Evolutionary conservation across 2,329 filamentous ascomycete species (phyloP).

Genomic region (Colletotrichum sp.): DNA sequence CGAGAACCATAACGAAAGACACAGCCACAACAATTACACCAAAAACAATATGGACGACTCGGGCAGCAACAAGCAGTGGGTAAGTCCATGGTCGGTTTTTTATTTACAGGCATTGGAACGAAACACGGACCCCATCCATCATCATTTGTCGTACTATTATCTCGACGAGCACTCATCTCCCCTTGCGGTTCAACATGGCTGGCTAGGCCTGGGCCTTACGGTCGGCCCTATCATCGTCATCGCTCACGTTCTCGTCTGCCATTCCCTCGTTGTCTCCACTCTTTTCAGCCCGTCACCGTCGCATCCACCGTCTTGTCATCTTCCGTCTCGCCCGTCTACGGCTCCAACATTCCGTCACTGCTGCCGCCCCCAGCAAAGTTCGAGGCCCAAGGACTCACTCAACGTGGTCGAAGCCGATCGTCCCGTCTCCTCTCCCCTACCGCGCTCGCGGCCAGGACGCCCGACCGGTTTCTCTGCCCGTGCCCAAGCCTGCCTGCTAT

Average conservation of each 20-base stretch:
- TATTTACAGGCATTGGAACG: neutral
- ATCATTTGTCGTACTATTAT: neutral
- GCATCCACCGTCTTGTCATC: neutral
- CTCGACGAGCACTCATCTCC: neutral
- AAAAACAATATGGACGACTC: constrained; percentile 23
- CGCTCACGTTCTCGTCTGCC: neutral
- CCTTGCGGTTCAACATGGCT: neutral
- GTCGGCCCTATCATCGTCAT: constrained; percentile 5
- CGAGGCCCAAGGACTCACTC: neutral
- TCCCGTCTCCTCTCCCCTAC: neutral
- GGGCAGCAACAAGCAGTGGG: constrained; percentile 54
- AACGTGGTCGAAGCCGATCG: constrained; percentile 13
- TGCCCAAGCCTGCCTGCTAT: neutral
- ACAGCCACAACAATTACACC: neutral
- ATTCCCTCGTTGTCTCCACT: constrained; percentile 24
- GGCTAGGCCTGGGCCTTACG: neutral
- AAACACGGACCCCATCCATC: neutral
- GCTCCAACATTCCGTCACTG: constrained; percentile 12
- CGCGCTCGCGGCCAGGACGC: neutral
- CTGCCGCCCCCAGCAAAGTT: neutral
- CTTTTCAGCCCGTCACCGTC: neutral
- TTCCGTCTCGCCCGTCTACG: neutral
- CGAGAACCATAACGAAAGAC: neutral
- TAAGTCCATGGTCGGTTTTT: constrained; percentile 31
- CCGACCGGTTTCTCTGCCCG: neutral